Conservation (phyloP, 805 yeast genomes). For the Myxozyma geophila region DNA sequence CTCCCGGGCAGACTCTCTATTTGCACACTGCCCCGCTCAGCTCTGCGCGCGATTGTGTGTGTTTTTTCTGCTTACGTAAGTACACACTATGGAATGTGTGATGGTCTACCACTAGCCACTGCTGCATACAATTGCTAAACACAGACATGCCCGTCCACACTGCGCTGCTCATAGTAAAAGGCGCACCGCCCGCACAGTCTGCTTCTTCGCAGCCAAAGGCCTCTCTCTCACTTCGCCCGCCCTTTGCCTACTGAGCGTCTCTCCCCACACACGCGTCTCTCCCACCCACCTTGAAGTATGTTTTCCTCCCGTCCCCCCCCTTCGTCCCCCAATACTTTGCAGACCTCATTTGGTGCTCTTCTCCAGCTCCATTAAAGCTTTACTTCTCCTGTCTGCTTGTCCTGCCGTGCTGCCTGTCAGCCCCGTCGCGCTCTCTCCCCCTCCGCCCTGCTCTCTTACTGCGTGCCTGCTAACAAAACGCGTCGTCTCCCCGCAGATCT, state of each 20-base stretch:
- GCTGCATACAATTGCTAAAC: background rate
- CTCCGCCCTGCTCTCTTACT: background rate
- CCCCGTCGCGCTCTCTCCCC: background rate
- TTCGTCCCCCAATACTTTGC: background rate
- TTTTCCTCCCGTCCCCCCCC: background rate
- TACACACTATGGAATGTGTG: slow-evolving; percentile 9
- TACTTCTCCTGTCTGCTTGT: slow-evolving; percentile 1
- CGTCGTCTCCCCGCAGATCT: slow-evolving; percentile 11
- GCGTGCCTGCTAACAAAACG: slow-evolving; percentile 11
- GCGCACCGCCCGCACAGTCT: slow-evolving; percentile 26
- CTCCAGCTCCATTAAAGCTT: background rate
- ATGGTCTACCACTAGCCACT: slow-evolving; percentile 9
- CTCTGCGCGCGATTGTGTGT: background rate
- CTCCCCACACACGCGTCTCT: slow-evolving; percentile 4
- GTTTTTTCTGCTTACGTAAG: background rate
- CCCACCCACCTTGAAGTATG: background rate
- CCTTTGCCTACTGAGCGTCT: slow-evolving; percentile 5
- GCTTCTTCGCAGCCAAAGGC: slow-evolving; percentile 16
- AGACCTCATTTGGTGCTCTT: no score
- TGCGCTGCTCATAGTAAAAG: slow-evolving; percentile 18
- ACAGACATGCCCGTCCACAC: background rate
- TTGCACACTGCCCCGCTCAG: no score
- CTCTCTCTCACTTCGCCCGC: slow-evolving; percentile 4
- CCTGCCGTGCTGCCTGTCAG: slow-evolving; percentile 6
- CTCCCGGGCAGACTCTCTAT: no score